Percentiles rank a stretch among this genome's conserved stretches.
phyloP scores from a whole-genome alignment of 169 alveolate genomes.

The Plasmodium gonderi region DNA sequence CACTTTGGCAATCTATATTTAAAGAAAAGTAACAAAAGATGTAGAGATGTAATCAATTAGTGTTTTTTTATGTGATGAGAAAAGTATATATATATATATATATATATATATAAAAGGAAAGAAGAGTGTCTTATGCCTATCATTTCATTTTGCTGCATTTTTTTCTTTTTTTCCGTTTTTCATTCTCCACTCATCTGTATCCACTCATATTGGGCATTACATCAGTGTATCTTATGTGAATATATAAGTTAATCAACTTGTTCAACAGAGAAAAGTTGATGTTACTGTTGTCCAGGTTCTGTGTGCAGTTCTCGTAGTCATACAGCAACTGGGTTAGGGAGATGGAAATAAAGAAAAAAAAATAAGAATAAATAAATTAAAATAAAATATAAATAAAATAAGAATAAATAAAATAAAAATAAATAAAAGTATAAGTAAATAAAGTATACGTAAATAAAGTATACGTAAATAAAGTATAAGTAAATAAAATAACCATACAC shows the following conservation, averaged over 20 bases:
- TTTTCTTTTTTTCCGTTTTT: not conserved
- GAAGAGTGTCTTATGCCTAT: not conserved
- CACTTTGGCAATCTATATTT: slow-evolving; percentile 15
- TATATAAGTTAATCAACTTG: slow-evolving; percentile 22
- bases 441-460: too few relatives aligned
- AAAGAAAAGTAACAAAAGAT: not conserved
- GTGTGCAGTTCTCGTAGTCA: slow-evolving; percentile 28
- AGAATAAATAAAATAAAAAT: too few relatives aligned
- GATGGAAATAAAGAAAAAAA: not conserved
- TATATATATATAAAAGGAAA: slow-evolving; percentile 2
- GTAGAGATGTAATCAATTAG: not conserved
- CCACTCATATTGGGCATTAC: slow-evolving; percentile 11
- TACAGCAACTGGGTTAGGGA: slow-evolving; percentile 32
- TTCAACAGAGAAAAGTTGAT: slow-evolving; percentile 19
- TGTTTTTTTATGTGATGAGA: not conserved
- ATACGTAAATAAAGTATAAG: too few relatives aligned
- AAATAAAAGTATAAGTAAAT: too few relatives aligned
- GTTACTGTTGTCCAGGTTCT: not conserved
- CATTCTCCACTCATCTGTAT: not conserved
- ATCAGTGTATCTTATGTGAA: slow-evolving; percentile 48
- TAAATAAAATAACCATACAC: not conserved
- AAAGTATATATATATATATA: not conserved
- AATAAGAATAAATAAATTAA: not conserved
- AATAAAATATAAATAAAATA: too few relatives aligned
- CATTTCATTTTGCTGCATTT: not conserved